phyloP scores from a whole-genome alignment of 139 green algal species.

The Coelastrella sp. region DNA sequence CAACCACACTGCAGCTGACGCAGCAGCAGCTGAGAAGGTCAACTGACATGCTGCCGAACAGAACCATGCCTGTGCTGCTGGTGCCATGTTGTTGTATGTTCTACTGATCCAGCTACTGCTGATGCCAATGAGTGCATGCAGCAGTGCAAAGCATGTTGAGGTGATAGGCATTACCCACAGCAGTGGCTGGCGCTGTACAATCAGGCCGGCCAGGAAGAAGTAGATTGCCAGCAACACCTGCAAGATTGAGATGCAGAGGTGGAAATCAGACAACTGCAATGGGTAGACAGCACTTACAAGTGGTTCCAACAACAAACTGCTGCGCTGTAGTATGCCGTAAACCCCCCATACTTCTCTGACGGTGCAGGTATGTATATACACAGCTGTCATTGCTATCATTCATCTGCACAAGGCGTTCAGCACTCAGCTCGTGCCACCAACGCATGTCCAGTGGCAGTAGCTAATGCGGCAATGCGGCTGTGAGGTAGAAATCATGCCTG shows the following conservation, averaged over 20 bases:
- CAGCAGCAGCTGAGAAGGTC: conserved; percentile 56
- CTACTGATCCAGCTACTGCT: neutral
- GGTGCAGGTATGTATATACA: no score
- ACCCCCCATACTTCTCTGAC: no score
- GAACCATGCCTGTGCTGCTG: neutral
- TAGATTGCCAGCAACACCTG: conserved; percentile 83
- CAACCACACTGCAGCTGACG: conserved; percentile 50
- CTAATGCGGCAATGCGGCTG: no score
- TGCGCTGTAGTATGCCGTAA: no score
- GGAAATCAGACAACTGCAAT: neutral
- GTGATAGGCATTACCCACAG: conserved; percentile 80
- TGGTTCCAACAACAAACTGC: no score
- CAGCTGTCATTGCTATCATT: no score
- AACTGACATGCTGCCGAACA: conserved; percentile 48
- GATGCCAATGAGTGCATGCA: conserved; percentile 11
- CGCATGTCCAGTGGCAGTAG: neutral
- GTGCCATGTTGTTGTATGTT: neutral
- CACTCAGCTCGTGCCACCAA: neutral
- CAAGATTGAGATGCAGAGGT: neutral
- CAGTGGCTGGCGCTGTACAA: conserved; percentile 70
- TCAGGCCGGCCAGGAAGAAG: conserved; percentile 85
- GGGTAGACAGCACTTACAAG: no score
- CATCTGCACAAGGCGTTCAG: no score
- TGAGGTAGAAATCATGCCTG: no score
- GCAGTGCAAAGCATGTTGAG: conserved; percentile 57